These are phyloP conservation scores for Thalassiosira exigua DNA, from an alignment of 352 stramenopile species.

Conservation along the genomic window DNA sequence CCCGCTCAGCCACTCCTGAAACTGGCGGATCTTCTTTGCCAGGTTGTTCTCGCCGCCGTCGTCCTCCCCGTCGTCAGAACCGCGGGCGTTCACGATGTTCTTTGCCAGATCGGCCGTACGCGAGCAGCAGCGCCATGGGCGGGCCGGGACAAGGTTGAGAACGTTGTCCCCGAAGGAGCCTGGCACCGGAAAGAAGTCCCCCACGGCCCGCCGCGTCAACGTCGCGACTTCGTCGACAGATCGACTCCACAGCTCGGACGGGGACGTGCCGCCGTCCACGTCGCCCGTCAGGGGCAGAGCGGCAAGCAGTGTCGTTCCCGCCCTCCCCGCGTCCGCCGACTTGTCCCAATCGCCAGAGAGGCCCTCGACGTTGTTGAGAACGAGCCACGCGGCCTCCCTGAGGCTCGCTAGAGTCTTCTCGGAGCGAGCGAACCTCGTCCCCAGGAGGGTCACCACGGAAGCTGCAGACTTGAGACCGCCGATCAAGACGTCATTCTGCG, in stretches of 20 bases:
- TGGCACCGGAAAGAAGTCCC: slow-evolving; percentile 52
- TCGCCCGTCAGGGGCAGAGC: slow-evolving; percentile 54
- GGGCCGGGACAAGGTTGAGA: too few species aligned
- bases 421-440: slow-evolving; percentile 61
- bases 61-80: slow-evolving; percentile 3
- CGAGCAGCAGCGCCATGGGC: too few species aligned
- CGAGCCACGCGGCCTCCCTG: slow-evolving; percentile 24
- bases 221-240: slow-evolving; percentile 36
- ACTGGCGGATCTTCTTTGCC: slow-evolving; percentile 65
- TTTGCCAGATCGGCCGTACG: slow-evolving; percentile 67
- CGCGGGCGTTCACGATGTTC: slow-evolving; percentile 18
- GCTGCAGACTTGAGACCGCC: slow-evolving; percentile 30
- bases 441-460: slow-evolving; percentile 61
- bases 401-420: slow-evolving; percentile 48
- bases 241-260: slow-evolving; percentile 57
- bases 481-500: background rate
- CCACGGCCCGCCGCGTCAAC: slow-evolving; percentile 41
- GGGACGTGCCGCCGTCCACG: slow-evolving; percentile 40
- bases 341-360: background rate
- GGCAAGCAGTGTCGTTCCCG: slow-evolving; percentile 51
- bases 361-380: slow-evolving; percentile 33
- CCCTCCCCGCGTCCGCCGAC: slow-evolving; percentile 34
- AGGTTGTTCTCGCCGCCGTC: slow-evolving; percentile 34
- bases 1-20: slow-evolving; percentile 71
- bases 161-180: background rate